These are phyloP conservation scores for Xeromyces bisporus DNA, from an alignment of 495 filamentous ascomycete genomes.

Conservation along the genomic window DNA sequence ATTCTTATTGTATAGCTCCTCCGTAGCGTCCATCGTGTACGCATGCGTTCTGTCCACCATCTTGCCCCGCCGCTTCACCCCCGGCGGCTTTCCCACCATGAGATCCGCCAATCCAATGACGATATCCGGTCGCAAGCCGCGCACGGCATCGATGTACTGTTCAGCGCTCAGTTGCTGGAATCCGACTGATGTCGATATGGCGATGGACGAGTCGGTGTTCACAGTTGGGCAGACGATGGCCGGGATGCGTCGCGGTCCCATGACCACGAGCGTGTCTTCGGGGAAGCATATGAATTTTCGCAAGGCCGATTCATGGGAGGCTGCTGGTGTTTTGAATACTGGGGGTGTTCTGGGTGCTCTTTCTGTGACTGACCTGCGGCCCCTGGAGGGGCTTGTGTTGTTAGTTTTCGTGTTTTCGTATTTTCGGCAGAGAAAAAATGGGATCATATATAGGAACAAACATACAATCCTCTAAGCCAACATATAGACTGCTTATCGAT, in stretches of 20 bases:
- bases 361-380: constrained; percentile 56
- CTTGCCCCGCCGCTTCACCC: constrained; percentile 52
- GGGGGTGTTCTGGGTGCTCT: constrained; percentile 38
- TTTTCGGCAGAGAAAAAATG: neutral
- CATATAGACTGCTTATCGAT: constrained; percentile 49
- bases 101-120: constrained; percentile 65
- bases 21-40: constrained; percentile 39
- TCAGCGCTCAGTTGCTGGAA: constrained; percentile 50
- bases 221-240: constrained; percentile 53
- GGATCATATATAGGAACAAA: constrained; percentile 6
- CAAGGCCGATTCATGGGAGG: constrained; percentile 34
- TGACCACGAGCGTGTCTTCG: constrained; percentile 42
- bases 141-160: constrained; percentile 47
- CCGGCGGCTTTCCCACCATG: constrained; percentile 38
- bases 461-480: constrained; percentile 89
- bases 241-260: constrained; percentile 63
- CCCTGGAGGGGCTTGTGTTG: constrained; percentile 16
- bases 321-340: constrained; percentile 28
- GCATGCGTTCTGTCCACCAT: constrained; percentile 74
- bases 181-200: constrained; percentile 68
- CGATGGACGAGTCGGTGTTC: constrained; percentile 56
- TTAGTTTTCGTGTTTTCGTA: constrained; percentile 11
- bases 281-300: constrained; percentile 54
- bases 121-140: constrained; percentile 59
- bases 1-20: constrained; percentile 33